Evolutionary conservation across 2,329 filamentous ascomycete species (phyloP).

Genomic region (Ceratocystis huliohia): DNA sequence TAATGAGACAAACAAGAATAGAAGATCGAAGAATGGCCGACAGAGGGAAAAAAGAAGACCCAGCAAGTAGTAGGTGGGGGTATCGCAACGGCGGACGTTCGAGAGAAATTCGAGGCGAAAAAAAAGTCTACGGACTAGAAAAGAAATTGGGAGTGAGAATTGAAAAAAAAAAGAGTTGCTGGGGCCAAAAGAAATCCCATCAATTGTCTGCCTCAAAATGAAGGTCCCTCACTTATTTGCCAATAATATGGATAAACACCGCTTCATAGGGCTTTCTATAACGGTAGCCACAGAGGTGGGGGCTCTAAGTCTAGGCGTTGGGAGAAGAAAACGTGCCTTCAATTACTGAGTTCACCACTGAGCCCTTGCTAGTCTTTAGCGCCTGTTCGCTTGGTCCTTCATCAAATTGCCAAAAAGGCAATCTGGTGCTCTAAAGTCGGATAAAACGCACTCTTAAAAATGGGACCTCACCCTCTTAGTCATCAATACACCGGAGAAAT

Average conservation of each 20-base stretch:
- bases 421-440: slow-evolving; percentile 11
- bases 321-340: not conserved
- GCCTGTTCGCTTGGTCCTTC: slow-evolving; percentile 19
- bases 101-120: slow-evolving; percentile 11
- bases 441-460: not conserved
- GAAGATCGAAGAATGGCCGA: not conserved
- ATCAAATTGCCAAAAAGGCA: slow-evolving; percentile 19
- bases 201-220: slow-evolving; percentile 19
- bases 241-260: not conserved
- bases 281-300: not conserved
- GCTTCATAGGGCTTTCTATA: not conserved
- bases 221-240: slow-evolving; percentile 14
- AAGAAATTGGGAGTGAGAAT: slow-evolving; percentile 13
- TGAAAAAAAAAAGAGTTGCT: slow-evolving; percentile 12
- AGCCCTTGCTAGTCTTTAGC: not conserved
- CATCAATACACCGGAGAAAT: slow-evolving; percentile 18
- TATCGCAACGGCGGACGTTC: slow-evolving; percentile 15
- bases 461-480: slow-evolving; percentile 10
- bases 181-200: slow-evolving; percentile 8
- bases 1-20: not conserved
- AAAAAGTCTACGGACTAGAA: slow-evolving; percentile 14
- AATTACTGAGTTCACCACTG: not conserved
- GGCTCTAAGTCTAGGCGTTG: not conserved
- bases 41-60: slow-evolving; percentile 5
- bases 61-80: slow-evolving; percentile 12